phyloP scores from a whole-genome alignment of 2,329 filamentous ascomycete species.

The Aspergillus udagawae region DNA sequence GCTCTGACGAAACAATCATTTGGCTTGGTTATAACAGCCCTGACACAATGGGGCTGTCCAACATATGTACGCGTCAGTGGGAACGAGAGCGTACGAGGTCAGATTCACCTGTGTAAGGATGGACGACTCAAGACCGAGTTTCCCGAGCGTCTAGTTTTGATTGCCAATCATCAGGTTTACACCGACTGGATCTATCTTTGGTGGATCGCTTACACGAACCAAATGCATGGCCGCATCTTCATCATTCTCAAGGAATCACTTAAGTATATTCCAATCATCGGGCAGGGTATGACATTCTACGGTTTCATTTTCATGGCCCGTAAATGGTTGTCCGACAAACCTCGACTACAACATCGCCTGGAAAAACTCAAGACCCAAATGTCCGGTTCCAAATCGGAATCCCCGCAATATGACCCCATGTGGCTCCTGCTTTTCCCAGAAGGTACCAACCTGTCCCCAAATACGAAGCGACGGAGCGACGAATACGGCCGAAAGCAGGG shows the following conservation, averaged over 20 bases:
- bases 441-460: slow-evolving; percentile 58
- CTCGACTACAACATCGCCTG: slow-evolving; percentile 55
- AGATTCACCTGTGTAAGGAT: slow-evolving; percentile 54
- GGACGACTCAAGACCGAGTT: slow-evolving; percentile 58
- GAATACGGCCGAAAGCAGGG: slow-evolving; percentile 56
- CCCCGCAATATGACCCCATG: slow-evolving; percentile 56
- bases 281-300: slow-evolving; percentile 62
- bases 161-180: slow-evolving; percentile 65
- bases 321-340: slow-evolving; percentile 60
- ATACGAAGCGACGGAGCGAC: slow-evolving; percentile 54
- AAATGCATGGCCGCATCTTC: slow-evolving; percentile 63
- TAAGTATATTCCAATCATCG: slow-evolving; percentile 59
- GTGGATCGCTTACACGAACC: slow-evolving; percentile 64
- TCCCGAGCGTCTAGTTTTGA: slow-evolving; percentile 57
- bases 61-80: slow-evolving; percentile 61
- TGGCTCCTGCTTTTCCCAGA: slow-evolving; percentile 65
- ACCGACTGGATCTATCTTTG: slow-evolving; percentile 68
- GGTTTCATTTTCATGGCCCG: slow-evolving; percentile 63
- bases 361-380: slow-evolving; percentile 50
- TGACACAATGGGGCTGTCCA: slow-evolving; percentile 61
- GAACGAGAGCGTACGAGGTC: slow-evolving; percentile 57
- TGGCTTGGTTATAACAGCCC: slow-evolving; percentile 57
- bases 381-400: slow-evolving; percentile 46
- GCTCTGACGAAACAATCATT: slow-evolving; percentile 63
- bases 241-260: slow-evolving; percentile 65